Evolutionary conservation across 176 grass and related monocot species (phyloP).

Genomic region (Juncus inflexus): DNA sequence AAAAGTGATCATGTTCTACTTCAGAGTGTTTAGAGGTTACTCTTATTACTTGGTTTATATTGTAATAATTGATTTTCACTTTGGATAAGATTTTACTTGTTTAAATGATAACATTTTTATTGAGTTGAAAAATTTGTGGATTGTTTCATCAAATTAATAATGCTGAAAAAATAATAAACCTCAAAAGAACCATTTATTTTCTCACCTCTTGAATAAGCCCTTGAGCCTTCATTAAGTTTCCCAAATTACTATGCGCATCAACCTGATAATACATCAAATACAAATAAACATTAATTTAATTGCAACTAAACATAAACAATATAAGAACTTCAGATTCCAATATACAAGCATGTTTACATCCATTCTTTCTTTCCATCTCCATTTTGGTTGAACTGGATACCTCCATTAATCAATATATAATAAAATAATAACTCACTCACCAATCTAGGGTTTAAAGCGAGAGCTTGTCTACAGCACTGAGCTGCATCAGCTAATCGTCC

Average conservation of each 20-base stretch:
- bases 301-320: constrained; percentile 22
- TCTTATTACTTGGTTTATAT: no score
- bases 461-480: constrained; percentile 92
- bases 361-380: neutral
- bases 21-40: no score
- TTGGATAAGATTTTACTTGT: no score
- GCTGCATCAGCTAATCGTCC: constrained; percentile 86
- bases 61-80: no score
- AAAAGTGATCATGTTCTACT: no score
- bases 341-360: neutral
- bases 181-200: neutral
- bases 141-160: no score
- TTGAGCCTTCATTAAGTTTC: constrained; percentile 97
- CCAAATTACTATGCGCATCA: constrained; percentile 97
- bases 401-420: neutral
- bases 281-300: neutral
- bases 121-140: no score
- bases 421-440: constrained; percentile 34
- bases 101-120: no score
- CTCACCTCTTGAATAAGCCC: constrained; percentile 83
- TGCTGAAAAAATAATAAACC: neutral
- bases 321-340: constrained; percentile 15
- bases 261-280: constrained; percentile 49
- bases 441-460: constrained; percentile 72
- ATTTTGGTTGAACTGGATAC: constrained; percentile 6